Base-by-base conservation (phyloP, 179 eudicot species). In the Heliamphora ciliata region DNA sequence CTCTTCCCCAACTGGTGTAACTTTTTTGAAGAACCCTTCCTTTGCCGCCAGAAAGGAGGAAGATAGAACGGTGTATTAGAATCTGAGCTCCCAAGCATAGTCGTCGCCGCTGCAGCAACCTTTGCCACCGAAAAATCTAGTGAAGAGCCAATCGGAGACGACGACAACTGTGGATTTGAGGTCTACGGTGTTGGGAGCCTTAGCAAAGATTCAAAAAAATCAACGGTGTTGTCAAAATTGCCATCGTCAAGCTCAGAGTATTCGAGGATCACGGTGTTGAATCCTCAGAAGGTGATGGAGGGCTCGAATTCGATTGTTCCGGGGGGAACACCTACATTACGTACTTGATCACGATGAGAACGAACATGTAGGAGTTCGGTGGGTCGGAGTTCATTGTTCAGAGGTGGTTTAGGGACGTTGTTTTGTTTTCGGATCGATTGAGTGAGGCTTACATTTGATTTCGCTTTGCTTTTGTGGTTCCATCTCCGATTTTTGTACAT, bases 321-420 rank as follows among this genome's bases (percentile, higher is more conserved):
- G 0, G 98, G 31, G 88, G 87, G 2, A 89, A 89, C 72, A 90
- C 88, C 18, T 94, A 87, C 60, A 87, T 93, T 60, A 94, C 94
- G 31, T 96, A 96, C 76, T 80, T 92, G 83, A 91, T 96, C 58
- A 85, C 86, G 10, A 93, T 97, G 11, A 87, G 80, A 76, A 94
- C 97, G 4, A 91, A 96, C 73, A 60, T 94, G 52, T 47, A 80
- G 17, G 93, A 91, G 44, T 93, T 83, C 78, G 90, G 90, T 2
- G 97, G 93, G 8, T 79, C 90, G 21, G 90, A 91, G 15, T 94
- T 92, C 40, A 82, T 83, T 0, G 97, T 94, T 21, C 86, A 98
- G 80, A 88, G 99, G 82, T 83, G 98, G 87, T 96, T 96, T 81
- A 88, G 78, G 71, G 99, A 96, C 71, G 90, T 96, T 9, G 97